Percentiles rank a stretch among this genome's conserved stretches.
These are phyloP conservation scores for Podospora didyma DNA, from an alignment of 495 filamentous ascomycete species.

Conservation along the genomic window DNA sequence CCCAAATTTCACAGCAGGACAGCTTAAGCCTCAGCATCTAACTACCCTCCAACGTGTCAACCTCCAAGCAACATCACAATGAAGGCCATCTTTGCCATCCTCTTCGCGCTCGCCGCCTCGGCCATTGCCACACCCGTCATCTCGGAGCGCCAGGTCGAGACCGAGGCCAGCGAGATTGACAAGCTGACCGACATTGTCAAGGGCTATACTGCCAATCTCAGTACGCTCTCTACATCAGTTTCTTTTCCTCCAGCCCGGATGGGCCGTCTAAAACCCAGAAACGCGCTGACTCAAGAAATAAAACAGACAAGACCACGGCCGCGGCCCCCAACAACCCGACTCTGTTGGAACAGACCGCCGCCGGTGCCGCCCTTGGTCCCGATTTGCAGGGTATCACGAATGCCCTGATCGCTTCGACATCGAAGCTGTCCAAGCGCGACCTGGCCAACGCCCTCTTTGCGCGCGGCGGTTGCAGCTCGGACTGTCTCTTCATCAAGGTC, in stretches of 20 bases:
- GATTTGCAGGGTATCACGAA: constrained; percentile 31
- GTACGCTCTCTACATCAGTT: too few species aligned
- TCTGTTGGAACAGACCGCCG: constrained; percentile 20
- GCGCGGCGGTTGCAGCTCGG: constrained; percentile 10
- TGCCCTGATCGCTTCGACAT: constrained; percentile 25
- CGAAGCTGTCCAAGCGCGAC: constrained; percentile 28
- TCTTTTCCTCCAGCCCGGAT: too few species aligned
- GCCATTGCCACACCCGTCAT: constrained; percentile 31
- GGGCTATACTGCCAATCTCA: constrained; percentile 34
- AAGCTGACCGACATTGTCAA: constrained; percentile 25
- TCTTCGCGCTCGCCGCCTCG: constrained; percentile 33
- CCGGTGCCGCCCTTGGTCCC: constrained; percentile 26
- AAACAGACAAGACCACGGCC: constrained; percentile 22
- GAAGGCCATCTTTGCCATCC: constrained; percentile 33
- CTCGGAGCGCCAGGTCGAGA: constrained; percentile 22
- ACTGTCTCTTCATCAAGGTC: constrained; percentile 21
- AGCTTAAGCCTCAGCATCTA: not conserved
- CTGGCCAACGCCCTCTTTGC: constrained; percentile 16
- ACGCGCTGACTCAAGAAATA: too few species aligned
- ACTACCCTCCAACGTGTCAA: too few species aligned
- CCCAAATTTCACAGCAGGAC: not conserved
- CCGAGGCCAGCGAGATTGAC: constrained; percentile 30
- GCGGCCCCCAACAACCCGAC: constrained; percentile 23
- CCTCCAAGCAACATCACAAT: constrained; percentile 12
- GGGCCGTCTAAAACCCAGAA: too few species aligned